Conservation (phyloP, 768 basidiomycete species). For the Amyloporia xantha region DNA sequence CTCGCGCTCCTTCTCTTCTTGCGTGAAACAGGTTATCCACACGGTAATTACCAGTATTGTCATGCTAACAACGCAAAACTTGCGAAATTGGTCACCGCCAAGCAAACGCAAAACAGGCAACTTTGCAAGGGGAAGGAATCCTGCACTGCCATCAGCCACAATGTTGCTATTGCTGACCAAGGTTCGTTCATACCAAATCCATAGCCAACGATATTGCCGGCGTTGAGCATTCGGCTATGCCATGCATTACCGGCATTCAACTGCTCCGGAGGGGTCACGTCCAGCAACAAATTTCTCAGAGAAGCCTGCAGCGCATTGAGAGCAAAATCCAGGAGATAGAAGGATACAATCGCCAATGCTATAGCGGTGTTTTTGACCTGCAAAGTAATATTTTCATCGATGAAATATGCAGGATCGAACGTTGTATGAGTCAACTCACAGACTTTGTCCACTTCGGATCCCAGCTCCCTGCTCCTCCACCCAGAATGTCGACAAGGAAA, state of each 20-base stretch:
- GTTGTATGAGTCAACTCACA: slow-evolving; percentile 46
- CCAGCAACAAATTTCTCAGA: slow-evolving; percentile 87
- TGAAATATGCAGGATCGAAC: not conserved
- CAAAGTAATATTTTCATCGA: not conserved
- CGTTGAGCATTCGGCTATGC: slow-evolving; percentile 94
- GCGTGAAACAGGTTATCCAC: slow-evolving; percentile 80
- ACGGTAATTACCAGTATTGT: slow-evolving; percentile 75
- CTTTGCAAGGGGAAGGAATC: slow-evolving; percentile 81
- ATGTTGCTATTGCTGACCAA: not conserved
- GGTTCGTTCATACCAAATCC: slow-evolving; percentile 60
- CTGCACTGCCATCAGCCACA: slow-evolving; percentile 29
- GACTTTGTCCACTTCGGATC: slow-evolving; percentile 63
- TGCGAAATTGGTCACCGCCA: slow-evolving; percentile 92
- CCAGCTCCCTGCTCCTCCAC: slow-evolving; percentile 79
- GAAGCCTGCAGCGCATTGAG: slow-evolving; percentile 94
- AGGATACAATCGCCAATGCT: slow-evolving; percentile 78
- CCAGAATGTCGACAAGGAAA: slow-evolving; percentile 71
- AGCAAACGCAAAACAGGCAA: slow-evolving; percentile 73
- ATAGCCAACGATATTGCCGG: slow-evolving; percentile 95
- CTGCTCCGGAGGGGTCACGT: slow-evolving; percentile 83
- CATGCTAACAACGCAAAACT: slow-evolving; percentile 87
- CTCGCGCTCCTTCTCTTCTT: slow-evolving; percentile 70
- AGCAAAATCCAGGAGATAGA: slow-evolving; percentile 96
- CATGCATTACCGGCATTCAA: slow-evolving; percentile 94
- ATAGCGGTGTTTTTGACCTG: slow-evolving; percentile 72